These are phyloP conservation scores for Colletotrichum sp. DNA, from an alignment of 2,329 filamentous ascomycete species.

Conservation along the genomic window DNA sequence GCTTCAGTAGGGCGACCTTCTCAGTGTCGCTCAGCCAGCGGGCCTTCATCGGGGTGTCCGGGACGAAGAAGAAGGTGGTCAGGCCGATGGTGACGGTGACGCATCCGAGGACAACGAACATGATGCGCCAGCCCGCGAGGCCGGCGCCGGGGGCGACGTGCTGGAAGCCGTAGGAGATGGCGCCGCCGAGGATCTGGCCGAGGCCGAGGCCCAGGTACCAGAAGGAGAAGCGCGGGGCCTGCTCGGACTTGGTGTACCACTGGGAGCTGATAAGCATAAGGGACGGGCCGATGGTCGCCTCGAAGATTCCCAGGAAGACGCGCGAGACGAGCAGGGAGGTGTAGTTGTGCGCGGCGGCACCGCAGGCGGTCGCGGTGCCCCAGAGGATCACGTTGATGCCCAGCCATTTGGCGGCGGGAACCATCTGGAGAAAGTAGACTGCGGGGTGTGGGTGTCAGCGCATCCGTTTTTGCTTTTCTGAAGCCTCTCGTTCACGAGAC, in stretches of 20 bases:
- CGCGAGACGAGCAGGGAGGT: slow-evolving; percentile 57
- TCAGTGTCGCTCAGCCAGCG: slow-evolving; percentile 37
- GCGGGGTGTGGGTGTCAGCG: not conserved
- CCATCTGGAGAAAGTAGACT: slow-evolving; percentile 64
- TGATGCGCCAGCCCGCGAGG: slow-evolving; percentile 46
- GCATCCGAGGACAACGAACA: slow-evolving; percentile 50
- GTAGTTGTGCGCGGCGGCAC: slow-evolving; percentile 59
- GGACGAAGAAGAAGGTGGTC: slow-evolving; percentile 43
- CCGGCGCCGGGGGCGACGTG: slow-evolving; percentile 42
- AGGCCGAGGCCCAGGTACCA: slow-evolving; percentile 67
- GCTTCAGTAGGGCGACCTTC: slow-evolving; percentile 52
- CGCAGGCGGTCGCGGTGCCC: slow-evolving; percentile 61
- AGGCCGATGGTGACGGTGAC: slow-evolving; percentile 45
- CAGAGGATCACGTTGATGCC: slow-evolving; percentile 63
- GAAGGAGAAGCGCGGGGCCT: slow-evolving; percentile 62
- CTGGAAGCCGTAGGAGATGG: slow-evolving; percentile 59
- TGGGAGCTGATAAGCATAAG: slow-evolving; percentile 65
- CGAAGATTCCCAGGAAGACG: slow-evolving; percentile 65
- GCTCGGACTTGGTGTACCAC: slow-evolving; percentile 63
- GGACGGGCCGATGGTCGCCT: slow-evolving; percentile 64
- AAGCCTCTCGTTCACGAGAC: not conserved
- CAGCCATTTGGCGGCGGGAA: slow-evolving; percentile 67
- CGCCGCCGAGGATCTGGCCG: slow-evolving; percentile 56
- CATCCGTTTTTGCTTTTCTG: not conserved
- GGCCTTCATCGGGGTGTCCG: slow-evolving; percentile 52